Conservation (phyloP, 2,329 filamentous ascomycete species). For the Alternaria brassicae region DNA sequence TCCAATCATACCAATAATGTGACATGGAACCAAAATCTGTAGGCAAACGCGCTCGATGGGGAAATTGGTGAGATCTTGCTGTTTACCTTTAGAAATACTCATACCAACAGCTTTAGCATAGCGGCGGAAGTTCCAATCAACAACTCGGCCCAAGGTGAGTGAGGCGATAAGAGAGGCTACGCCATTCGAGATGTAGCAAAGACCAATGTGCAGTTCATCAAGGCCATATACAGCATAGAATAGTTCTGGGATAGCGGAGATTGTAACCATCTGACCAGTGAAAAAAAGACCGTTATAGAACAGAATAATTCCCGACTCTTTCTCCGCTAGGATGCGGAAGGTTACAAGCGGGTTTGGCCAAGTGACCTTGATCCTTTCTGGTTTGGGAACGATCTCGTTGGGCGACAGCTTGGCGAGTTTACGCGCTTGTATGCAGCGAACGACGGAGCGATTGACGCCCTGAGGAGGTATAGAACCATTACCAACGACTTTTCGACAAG, state of each 20-base stretch:
- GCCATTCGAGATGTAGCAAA: slow-evolving; percentile 43
- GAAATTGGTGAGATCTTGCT: slow-evolving; percentile 60
- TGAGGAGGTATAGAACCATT: slow-evolving; percentile 48
- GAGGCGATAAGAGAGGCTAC: slow-evolving; percentile 37
- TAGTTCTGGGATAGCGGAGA: slow-evolving; percentile 35
- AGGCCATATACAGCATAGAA: slow-evolving; percentile 39
- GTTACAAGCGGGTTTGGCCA: slow-evolving; percentile 40
- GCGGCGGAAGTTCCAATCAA: slow-evolving; percentile 77
- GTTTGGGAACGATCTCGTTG: neutral
- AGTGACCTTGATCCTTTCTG: slow-evolving; percentile 27
- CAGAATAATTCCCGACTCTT: slow-evolving; percentile 42
- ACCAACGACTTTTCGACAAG: slow-evolving; percentile 54
- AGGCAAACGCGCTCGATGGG: slow-evolving; percentile 57
- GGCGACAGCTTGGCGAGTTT: slow-evolving; percentile 18
- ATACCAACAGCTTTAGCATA: slow-evolving; percentile 69
- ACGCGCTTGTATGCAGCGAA: slow-evolving; percentile 40
- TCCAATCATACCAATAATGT: slow-evolving; percentile 43
- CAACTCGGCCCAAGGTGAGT: slow-evolving; percentile 48
- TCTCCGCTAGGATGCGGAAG: slow-evolving; percentile 38
- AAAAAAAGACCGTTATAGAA: slow-evolving; percentile 46
- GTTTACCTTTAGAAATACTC: slow-evolving; percentile 65
- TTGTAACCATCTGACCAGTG: slow-evolving; percentile 42
- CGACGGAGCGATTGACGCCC: slow-evolving; percentile 41
- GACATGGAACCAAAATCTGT: slow-evolving; percentile 49
- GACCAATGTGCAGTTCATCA: slow-evolving; percentile 38